Evolutionary conservation across 2,329 filamentous ascomycete genomes (phyloP).

Genomic region (Diaporthe nobilis): DNA sequence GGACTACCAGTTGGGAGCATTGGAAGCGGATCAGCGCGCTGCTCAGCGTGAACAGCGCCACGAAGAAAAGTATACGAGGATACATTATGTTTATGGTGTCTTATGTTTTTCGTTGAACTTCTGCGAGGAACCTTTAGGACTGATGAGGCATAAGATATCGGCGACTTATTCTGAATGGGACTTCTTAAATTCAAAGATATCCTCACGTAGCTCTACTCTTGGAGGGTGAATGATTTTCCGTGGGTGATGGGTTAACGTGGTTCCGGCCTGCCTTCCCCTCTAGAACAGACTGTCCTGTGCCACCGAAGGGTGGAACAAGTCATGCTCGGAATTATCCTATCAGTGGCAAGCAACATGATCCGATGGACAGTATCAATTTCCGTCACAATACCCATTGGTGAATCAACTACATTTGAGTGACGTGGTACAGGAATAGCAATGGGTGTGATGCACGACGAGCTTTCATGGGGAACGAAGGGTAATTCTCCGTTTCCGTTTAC

Average conservation of each 20-base stretch:
- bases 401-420: not conserved
- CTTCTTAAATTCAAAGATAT: not conserved
- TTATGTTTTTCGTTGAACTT: not conserved
- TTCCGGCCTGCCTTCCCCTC: not conserved
- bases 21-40: conserved; percentile 50
- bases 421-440: not conserved
- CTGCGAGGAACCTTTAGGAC: not conserved
- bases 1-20: conserved; percentile 66
- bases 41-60: conserved; percentile 19
- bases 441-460: not conserved
- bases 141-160: not conserved
- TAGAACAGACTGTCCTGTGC: not conserved
- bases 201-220: not conserved
- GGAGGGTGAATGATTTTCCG: not conserved
- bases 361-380: not conserved
- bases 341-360: not conserved
- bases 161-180: not conserved
- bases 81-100: conserved; percentile 11
- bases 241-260: not conserved
- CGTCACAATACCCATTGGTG: not conserved
- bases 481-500: conserved; percentile 7
- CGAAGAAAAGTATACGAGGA: conserved; percentile 1
- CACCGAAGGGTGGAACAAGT: not conserved
- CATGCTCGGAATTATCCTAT: not conserved
- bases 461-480: not conserved